Percentiles rank a stretch among this genome's conserved stretches.
These are phyloP conservation scores for Hymenoscyphus fraxineus DNA, from an alignment of 2,329 filamentous ascomycete species.

Conservation along the genomic window DNA sequence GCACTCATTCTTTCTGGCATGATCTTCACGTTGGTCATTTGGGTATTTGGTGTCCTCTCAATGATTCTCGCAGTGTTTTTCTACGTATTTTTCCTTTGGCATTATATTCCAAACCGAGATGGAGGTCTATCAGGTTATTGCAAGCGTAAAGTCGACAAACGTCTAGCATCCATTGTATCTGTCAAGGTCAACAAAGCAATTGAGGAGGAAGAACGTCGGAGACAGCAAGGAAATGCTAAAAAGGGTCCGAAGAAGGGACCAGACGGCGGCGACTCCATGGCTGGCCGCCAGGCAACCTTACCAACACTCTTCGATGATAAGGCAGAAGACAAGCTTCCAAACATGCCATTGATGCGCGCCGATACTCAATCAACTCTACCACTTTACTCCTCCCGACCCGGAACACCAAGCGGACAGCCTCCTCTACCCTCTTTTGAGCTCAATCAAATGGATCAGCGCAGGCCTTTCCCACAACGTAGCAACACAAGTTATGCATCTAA, in stretches of 20 bases:
- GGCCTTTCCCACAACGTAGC: conserved; percentile 44
- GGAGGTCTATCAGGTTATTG: conserved; percentile 82
- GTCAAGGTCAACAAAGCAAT: conserved; percentile 86
- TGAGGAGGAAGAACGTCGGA: conserved; percentile 67
- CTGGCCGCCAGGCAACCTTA: conserved; percentile 61
- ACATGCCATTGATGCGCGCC: conserved; percentile 57
- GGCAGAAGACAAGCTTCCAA: conserved; percentile 50
- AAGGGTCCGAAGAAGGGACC: conserved; percentile 43
- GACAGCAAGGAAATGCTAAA: conserved; percentile 44
- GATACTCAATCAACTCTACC: conserved; percentile 62
- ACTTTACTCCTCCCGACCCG: conserved; percentile 57
- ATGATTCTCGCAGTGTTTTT: conserved; percentile 72
- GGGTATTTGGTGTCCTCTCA: conserved; percentile 75
- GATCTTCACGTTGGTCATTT: conserved; percentile 87
- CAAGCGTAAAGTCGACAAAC: conserved; percentile 82
- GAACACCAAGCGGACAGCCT: conserved; percentile 44
- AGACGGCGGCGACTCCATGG: conserved; percentile 47
- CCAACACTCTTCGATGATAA: conserved; percentile 55
- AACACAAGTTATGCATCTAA: conserved; percentile 62
- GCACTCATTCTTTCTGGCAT: conserved; percentile 83
- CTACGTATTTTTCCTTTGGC: conserved; percentile 86
- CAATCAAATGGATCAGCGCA: conserved; percentile 49
- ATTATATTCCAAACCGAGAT: conserved; percentile 80
- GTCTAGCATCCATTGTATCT: conserved; percentile 79
- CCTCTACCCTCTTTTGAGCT: conserved; percentile 47